phyloP scores from a whole-genome alignment of 352 stramenopile species.

The Poterioochromonas sp. region DNA sequence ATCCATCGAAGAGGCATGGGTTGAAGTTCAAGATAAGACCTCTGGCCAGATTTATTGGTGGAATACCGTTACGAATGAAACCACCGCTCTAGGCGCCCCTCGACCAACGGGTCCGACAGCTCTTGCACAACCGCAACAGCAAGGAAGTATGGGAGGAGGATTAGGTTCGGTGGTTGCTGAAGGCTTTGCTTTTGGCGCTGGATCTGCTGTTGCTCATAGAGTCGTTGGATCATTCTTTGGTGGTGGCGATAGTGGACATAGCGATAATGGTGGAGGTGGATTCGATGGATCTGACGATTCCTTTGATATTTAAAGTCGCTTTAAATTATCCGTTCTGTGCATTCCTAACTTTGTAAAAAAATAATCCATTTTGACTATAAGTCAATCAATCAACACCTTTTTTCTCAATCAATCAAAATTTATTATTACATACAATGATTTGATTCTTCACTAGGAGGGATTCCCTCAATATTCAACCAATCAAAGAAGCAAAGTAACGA shows the following conservation, averaged over 20 bases:
- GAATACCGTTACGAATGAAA: slow-evolving; percentile 20
- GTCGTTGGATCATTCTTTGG: slow-evolving; percentile 7
- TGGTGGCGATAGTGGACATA: background rate
- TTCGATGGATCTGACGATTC: background rate
- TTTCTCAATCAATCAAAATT: no score
- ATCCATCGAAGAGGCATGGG: slow-evolving; percentile 6
- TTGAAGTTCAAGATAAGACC: background rate
- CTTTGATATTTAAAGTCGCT: background rate
- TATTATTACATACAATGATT: no score
- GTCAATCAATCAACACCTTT: no score
- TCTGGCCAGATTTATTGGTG: slow-evolving; percentile 5
- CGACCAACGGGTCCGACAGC: background rate
- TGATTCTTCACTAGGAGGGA: no score
- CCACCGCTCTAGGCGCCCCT: background rate
- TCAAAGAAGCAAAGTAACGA: no score
- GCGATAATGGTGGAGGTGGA: background rate
- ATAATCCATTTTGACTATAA: no score
- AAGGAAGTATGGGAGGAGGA: background rate
- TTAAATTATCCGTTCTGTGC: no score
- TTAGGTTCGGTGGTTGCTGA: slow-evolving; percentile 1
- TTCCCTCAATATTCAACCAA: no score
- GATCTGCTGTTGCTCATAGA: background rate
- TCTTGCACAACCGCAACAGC: background rate
- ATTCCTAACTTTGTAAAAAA: no score
- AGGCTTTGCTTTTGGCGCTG: slow-evolving; percentile 3